Base-by-base conservation (phyloP, 768 basidiomycete species). In the Albatrellus ellisii region DNA sequence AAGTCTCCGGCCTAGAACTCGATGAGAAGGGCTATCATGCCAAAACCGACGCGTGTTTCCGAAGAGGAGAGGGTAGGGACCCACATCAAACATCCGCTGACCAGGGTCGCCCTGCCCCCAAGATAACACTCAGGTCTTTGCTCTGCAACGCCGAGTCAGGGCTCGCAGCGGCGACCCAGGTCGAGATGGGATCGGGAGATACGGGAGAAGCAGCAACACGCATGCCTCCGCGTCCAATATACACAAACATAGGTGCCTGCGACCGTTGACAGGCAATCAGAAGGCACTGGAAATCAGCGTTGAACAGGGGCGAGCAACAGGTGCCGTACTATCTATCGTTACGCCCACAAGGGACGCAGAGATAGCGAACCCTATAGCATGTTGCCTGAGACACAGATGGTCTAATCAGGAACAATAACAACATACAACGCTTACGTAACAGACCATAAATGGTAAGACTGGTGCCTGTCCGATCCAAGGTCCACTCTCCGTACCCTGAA, bases 101-200 rank as follows among this genome's bases (percentile, higher is more conserved):
- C 61, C 9, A 84, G 67, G 0, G 80, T 79, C 6, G 81, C 81
- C 20, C 77, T 72, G 10, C 83, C n/a, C n/a, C 83, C 59, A 86
- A 72, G 47, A 84, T 82, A 17, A 58, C 65, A 25, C 77, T 80
- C 6, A 86, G 67, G 36, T 79, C 76, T 9, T 68, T 57, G 6
- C 72, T 65, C 1, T 74, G 62, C 6, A 85, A 62, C 1, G 67
- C 62, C 7, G 70, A 51, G 10, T 67, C 58, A 18, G 70, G 69
- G 12, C 77, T 63, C 0, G 79, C 68, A 3, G 79, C 77, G 35
- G 85, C 67, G 36, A 86, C 62, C 83, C 84, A 86, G 18, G 80
- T 75, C 50, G 3, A 31, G 84, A 56, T 25, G 85, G 68, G 34
- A 82, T 43, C 7, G 79, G 77, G 20, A 82, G 59, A 42, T 53